A percentile compares a stretch with the other conserved stretches of the same genome.
These are phyloP conservation scores for Fusarium subtropicale DNA, from an alignment of 2,329 filamentous ascomycete species.

Conservation along the genomic window DNA sequence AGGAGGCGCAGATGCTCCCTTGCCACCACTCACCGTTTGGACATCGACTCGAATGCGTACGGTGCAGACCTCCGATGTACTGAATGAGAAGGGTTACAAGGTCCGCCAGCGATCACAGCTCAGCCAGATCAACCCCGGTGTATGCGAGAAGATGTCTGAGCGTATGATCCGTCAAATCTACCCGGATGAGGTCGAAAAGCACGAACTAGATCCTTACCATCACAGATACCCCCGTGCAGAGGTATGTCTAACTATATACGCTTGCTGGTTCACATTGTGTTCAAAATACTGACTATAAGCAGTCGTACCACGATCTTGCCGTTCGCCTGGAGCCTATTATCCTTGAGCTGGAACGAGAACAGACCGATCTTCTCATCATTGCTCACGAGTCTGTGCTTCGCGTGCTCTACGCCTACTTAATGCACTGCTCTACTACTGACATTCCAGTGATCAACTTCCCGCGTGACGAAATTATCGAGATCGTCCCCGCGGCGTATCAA, in stretches of 20 bases:
- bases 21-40: slow-evolving; percentile 91
- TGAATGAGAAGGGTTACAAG: slow-evolving; percentile 84
- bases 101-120: slow-evolving; percentile 94
- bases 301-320: slow-evolving; percentile 99
- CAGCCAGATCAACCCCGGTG: slow-evolving; percentile 96
- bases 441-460: slow-evolving; percentile 95
- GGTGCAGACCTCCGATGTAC: slow-evolving; percentile 85
- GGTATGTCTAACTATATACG: slow-evolving; percentile 59
- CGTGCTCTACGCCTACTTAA: slow-evolving; percentile 95
- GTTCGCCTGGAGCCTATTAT: slow-evolving; percentile 98
- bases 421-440: slow-evolving; percentile 96
- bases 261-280: not conserved
- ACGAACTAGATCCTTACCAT: slow-evolving; percentile 95
- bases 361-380: slow-evolving; percentile 97
- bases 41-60: slow-evolving; percentile 92
- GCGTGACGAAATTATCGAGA: slow-evolving; percentile 97
- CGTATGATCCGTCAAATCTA: slow-evolving; percentile 82
- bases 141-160: slow-evolving; percentile 94
- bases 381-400: slow-evolving; percentile 98
- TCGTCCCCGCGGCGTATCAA: slow-evolving; percentile 96
- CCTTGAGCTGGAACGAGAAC: slow-evolving; percentile 93
- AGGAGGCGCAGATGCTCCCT: slow-evolving; percentile 73
- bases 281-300: slow-evolving; percentile 17
- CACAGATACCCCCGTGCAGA: slow-evolving; percentile 96
- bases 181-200: slow-evolving; percentile 91